phyloP scores from a whole-genome alignment of 495 filamentous ascomycete species.

The Daldinia decipiens region DNA sequence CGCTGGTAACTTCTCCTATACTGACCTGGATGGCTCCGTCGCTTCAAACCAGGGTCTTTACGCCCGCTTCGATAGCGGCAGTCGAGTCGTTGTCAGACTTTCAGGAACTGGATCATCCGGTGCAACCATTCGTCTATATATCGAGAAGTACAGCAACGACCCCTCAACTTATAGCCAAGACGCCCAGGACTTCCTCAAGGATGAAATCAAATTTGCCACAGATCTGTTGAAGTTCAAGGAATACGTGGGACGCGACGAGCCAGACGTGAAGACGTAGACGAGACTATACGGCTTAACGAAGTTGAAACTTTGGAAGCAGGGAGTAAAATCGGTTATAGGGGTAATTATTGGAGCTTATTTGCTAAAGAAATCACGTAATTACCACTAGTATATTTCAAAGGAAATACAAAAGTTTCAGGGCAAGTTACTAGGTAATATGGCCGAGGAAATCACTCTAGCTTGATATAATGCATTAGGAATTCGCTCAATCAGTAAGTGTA shows the following conservation, averaged over 20 bases:
- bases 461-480: no score
- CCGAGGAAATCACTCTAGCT: no score
- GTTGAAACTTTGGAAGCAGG: neutral
- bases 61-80: constrained; percentile 93
- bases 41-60: constrained; percentile 96
- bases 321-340: neutral
- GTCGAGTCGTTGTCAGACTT: constrained; percentile 90
- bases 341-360: neutral
- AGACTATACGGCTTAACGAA: neutral
- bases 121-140: constrained; percentile 94
- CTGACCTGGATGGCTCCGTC: constrained; percentile 93
- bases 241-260: constrained; percentile 87
- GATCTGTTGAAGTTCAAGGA: constrained; percentile 89
- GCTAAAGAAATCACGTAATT: neutral
- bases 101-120: constrained; percentile 95
- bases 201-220: constrained; percentile 84
- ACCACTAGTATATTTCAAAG: neutral
- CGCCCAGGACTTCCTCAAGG: constrained; percentile 93
- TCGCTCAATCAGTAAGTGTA: no score
- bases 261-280: constrained; percentile 89
- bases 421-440: neutral
- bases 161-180: constrained; percentile 75
- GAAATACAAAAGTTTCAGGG: neutral
- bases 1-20: constrained; percentile 97
- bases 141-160: constrained; percentile 89